phyloP scores from a whole-genome alignment of 805 yeast genomes.

The Blastobotrys attinorum region DNA sequence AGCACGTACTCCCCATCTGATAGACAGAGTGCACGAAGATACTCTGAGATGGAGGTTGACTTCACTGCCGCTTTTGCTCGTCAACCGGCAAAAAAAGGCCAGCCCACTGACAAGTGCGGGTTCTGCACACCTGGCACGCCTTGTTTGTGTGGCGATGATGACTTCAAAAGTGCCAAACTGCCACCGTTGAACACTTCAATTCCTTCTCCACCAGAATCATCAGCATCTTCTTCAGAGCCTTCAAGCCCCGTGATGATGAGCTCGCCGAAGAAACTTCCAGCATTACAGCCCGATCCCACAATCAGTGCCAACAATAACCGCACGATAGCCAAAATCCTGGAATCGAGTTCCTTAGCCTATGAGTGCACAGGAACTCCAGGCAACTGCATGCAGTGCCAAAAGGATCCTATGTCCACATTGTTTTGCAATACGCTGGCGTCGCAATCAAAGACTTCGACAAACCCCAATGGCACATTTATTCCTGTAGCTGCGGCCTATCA shows the following conservation, averaged over 20 bases:
- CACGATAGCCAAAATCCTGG: no score
- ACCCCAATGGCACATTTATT: constrained; percentile 41
- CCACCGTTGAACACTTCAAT: constrained; percentile 21
- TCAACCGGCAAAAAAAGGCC: constrained; percentile 10
- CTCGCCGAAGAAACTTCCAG: constrained; percentile 40
- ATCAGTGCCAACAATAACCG: constrained; percentile 2
- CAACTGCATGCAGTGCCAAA: constrained; percentile 71
- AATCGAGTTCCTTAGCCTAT: constrained; percentile 1
- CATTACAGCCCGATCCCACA: constrained; percentile 47
- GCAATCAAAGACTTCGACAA: constrained; percentile 9
- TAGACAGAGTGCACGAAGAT: constrained; percentile 8
- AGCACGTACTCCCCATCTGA: constrained; percentile 1
- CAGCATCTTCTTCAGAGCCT: constrained; percentile 10
- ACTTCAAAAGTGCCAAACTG: no score
- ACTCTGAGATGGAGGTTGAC: constrained; percentile 39
- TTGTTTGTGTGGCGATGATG: constrained; percentile 73
- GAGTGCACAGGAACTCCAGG: constrained; percentile 87
- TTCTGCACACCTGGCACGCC: constrained; percentile 90
- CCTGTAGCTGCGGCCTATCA: constrained; percentile 89
- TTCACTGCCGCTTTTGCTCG: constrained; percentile 40
- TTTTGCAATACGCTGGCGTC: constrained; percentile 83
- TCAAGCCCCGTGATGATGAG: neutral
- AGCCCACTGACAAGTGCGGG: constrained; percentile 65
- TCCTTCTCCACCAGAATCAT: constrained; percentile 15
- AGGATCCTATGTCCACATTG: constrained; percentile 80